Conservation (phyloP, 306 rosid genomes). For the Casuarina equisetifolia region DNA sequence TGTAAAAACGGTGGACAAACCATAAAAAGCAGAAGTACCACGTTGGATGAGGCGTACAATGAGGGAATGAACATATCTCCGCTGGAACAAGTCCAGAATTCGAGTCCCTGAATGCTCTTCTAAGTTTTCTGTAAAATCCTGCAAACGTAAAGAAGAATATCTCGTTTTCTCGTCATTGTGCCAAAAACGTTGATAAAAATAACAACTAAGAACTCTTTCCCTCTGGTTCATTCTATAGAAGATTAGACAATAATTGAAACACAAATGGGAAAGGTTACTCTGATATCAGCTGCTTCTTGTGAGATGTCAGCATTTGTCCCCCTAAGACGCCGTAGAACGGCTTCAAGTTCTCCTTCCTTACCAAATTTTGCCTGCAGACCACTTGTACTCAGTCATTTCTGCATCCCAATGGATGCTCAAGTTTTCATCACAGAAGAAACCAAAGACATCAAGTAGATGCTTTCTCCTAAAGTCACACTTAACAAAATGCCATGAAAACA, state of each 20-base stretch:
- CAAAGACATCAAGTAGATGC: not conserved
- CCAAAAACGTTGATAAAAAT: not conserved
- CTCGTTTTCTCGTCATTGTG: no score
- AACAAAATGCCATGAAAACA: not conserved
- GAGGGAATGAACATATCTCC: constrained; percentile 66
- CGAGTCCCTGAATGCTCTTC: constrained; percentile 49
- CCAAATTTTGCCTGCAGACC: constrained; percentile 66
- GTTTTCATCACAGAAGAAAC: not conserved
- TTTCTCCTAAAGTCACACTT: not conserved
- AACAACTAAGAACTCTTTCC: not conserved
- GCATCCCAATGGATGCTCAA: not conserved
- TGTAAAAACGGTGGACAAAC: constrained; percentile 13
- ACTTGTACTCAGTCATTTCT: constrained; percentile 19
- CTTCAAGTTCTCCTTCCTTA: constrained; percentile 48
- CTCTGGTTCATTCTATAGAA: no score
- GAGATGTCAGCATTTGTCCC: constrained; percentile 56
- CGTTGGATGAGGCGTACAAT: constrained; percentile 43
- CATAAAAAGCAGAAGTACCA: not conserved
- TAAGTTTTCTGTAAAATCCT: constrained; percentile 78
- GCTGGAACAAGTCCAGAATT: constrained; percentile 59
- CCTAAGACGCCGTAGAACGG: constrained; percentile 60
- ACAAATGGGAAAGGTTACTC: constrained; percentile 34
- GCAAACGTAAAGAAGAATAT: not conserved
- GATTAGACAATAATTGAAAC: not conserved
- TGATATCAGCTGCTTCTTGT: constrained; percentile 69